Evolutionary conservation across 208 protist species (phyloP), one percentile per base, ranked within the genome.

Genomic region (Wallacemonas sp.): DNA sequence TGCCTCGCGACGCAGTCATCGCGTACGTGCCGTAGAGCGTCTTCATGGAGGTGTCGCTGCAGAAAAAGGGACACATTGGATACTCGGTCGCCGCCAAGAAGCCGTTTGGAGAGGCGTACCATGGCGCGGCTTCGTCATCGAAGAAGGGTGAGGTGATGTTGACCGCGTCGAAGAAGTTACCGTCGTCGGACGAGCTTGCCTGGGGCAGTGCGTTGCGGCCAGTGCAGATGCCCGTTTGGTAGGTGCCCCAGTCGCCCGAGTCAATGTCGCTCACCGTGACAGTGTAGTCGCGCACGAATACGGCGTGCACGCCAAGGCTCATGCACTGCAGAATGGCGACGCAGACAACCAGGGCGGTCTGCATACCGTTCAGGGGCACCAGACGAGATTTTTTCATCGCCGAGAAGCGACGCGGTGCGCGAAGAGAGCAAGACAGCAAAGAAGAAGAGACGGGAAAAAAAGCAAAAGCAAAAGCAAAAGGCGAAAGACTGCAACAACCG

Each of bases 61-160:
- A 86, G 62, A 65, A 76, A 10, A 44, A 55, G 28, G 45, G 1
- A 61, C 79, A 86, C 59, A 82, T 67, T 12, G 76, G 76, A 31
- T 70, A 72, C 50, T 57, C 52, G 0, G 72, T 79, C 7, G 76
- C 63, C 0, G 79, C 64, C 0, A 86, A 66, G 23, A 86, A 86
- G 1, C 75, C 79, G 32, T 72, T 61, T 4, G 41, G 32, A 1
- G 44, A 79, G 41, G 72, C 68, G 49, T 82, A 67, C 67, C 66
- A 82, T 22, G 48, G 25, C 0, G 72, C 63, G 26, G 10, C 22
- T 23, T 65, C 57, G 26, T 54, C 69, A 22, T 68, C 70, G 50
- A 82, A 86, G 45, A 79, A 86, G 2, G 79, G 75, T 5, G 50
- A 28, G 0, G 25, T 67, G 28, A 67, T 45, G 14, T 31, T 12